Percentiles rank a stretch among this genome's conserved stretches.
phyloP scores from a whole-genome alignment of 1,139 yeast species.

The Zygoascus hellenicus region DNA sequence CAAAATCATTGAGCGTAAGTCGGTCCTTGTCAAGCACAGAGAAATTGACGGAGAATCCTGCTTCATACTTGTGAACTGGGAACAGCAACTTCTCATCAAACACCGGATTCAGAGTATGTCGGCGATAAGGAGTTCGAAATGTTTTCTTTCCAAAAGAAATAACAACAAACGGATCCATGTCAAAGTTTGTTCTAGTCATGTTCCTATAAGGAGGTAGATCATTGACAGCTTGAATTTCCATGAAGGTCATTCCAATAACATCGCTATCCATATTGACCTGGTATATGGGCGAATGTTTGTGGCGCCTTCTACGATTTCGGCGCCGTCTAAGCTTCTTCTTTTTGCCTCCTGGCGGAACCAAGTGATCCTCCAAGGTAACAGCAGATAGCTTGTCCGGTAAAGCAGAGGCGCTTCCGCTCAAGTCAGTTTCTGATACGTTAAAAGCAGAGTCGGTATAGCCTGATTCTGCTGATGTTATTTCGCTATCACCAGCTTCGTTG shows the following conservation, averaged over 20 bases:
- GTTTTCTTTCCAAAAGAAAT: slow-evolving; percentile 86
- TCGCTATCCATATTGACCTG: slow-evolving; percentile 38
- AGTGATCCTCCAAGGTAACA: neutral
- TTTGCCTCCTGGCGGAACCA: neutral
- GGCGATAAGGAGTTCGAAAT: slow-evolving; percentile 77
- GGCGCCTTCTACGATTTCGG: slow-evolving; percentile 8
- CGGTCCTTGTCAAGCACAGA: slow-evolving; percentile 79
- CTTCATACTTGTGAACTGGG: slow-evolving; percentile 65
- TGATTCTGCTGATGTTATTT: neutral
- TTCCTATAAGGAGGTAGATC: slow-evolving; percentile 39
- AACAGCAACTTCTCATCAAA: slow-evolving; percentile 78
- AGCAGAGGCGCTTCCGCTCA: neutral
- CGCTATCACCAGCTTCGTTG: neutral
- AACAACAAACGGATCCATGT: slow-evolving; percentile 95
- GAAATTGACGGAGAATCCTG: slow-evolving; percentile 58
- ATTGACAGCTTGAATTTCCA: slow-evolving; percentile 68
- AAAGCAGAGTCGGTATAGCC: slow-evolving; percentile 4
- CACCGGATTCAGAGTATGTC: slow-evolving; percentile 77
- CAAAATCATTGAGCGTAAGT: slow-evolving; percentile 74
- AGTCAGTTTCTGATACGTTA: neutral
- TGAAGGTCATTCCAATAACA: slow-evolving; percentile 65
- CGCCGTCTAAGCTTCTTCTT: slow-evolving; percentile 3
- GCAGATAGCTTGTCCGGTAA: neutral
- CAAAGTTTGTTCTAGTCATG: slow-evolving; percentile 64
- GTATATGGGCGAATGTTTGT: slow-evolving; percentile 19